Base-by-base conservation (phyloP, 2,329 filamentous ascomycete species). In the Sclerotinia trifoliorum region DNA sequence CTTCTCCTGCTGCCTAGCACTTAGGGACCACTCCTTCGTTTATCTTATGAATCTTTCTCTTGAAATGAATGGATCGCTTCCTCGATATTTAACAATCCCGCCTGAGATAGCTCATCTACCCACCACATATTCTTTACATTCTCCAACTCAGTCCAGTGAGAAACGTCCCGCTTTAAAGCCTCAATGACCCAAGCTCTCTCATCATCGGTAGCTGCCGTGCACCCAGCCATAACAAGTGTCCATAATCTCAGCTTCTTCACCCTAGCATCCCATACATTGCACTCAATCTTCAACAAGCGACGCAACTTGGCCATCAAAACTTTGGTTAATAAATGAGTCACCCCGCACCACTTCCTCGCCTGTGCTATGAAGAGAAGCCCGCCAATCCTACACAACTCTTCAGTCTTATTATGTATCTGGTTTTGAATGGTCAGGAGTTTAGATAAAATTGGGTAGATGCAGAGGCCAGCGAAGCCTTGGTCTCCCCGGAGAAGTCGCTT, bases 361-460 rank as follows among this genome's bases (percentile, higher is more conserved):
- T 48, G 51, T 5, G 39, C 39, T 15, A 65, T 21, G 4, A 56
- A 65, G 1, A 65, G 51, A 42, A 65, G 19, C 6, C 19, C 51
- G 3, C 63, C 63, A 29, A 65, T 32, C 17, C 63, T 48, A n/a
- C 52, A 44, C 19, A 65, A 26, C 51, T 65, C 63, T 15, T 65
- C 63, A 10, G 21, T 29, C 1, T 19, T 24, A 44, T 49, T 24
- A 24, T 56, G 13, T 7, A 35, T 29, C 10, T 44, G 24, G 2
- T 32, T 35, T 35, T 57, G 49, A 5, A 24, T 26, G 15, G 1
- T 35, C 19, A 65, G 21, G 24, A 65, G 19, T 29, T 26, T 15
- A 5, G 51, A 56, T 7, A 65, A n/a, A 5, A 65, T 56, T 6
- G 63, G 63, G 21, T 65, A 65, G 19, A 56, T 15, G 21, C 63